Percentiles rank a stretch among this genome's conserved stretches.
These are phyloP conservation scores for Melocanna baccifera DNA, from an alignment of 176 grass and related monocot species.

Conservation along the genomic window DNA sequence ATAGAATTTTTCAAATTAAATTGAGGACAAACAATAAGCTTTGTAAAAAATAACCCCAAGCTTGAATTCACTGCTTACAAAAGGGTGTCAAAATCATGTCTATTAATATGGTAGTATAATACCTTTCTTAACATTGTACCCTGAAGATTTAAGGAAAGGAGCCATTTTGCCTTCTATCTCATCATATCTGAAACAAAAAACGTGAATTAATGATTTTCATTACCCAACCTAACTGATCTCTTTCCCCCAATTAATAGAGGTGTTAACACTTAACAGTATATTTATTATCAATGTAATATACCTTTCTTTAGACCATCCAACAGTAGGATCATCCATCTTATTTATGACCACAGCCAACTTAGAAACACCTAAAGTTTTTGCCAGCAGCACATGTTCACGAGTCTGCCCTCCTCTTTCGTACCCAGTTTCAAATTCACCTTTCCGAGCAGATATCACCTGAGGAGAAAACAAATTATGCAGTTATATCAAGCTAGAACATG, in stretches of 20 bases:
- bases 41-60: neutral
- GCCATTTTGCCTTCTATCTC: slow-evolving; percentile 64
- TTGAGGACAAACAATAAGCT: neutral
- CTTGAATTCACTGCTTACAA: neutral
- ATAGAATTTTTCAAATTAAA: slow-evolving; percentile 4
- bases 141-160: slow-evolving; percentile 53
- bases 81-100: neutral
- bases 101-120: neutral
- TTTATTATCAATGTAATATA: slow-evolving; percentile 8
- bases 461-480: neutral
- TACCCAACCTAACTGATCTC: neutral
- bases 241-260: neutral
- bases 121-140: slow-evolving; percentile 76
- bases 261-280: neutral
- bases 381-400: slow-evolving; percentile 77
- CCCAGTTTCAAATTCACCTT: slow-evolving; percentile 85
- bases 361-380: slow-evolving; percentile 83
- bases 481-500: neutral
- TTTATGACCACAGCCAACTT: slow-evolving; percentile 85
- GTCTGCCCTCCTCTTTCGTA: slow-evolving; percentile 84
- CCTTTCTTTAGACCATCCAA: slow-evolving; percentile 81
- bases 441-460: slow-evolving; percentile 80
- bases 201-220: neutral
- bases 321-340: slow-evolving; percentile 92
- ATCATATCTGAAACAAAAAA: slow-evolving; percentile 50